A percentile compares a stretch with the other conserved stretches of the same genome.
Evolutionary conservation across 805 yeast genomes (phyloP).

Genomic region (Zygosaccharomyces lentus): DNA sequence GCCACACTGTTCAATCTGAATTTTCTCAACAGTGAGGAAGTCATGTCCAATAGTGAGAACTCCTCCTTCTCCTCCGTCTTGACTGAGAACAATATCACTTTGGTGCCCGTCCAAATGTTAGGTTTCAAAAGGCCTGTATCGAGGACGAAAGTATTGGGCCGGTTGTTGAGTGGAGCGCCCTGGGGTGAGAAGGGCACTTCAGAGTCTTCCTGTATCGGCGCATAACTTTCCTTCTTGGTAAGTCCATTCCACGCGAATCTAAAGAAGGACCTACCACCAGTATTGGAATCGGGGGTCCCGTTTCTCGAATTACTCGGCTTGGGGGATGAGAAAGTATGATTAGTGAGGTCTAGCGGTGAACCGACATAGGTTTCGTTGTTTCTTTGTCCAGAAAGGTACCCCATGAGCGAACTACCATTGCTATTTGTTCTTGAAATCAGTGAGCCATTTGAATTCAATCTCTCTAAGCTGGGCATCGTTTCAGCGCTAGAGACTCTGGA

Average conservation of each 20-base stretch:
- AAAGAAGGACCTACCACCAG: slow-evolving; percentile 39
- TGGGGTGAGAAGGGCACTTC: slow-evolving; percentile 3
- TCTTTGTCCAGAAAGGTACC: slow-evolving; percentile 15
- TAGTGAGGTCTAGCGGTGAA: slow-evolving; percentile 13
- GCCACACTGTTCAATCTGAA: slow-evolving; percentile 35
- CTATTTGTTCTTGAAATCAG: slow-evolving; percentile 29
- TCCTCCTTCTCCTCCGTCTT: slow-evolving; percentile 38
- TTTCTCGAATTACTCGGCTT: slow-evolving; percentile 6
- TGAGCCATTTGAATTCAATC: slow-evolving; percentile 30
- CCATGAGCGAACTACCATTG: slow-evolving; percentile 23
- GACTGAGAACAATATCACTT: slow-evolving; percentile 48
- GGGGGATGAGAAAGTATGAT: slow-evolving; percentile 4
- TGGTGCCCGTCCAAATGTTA: slow-evolving; percentile 52
- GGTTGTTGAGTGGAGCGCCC: slow-evolving; percentile 9
- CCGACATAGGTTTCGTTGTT: slow-evolving; percentile 9
- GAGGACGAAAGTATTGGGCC: slow-evolving; percentile 18
- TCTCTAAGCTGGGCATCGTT: slow-evolving; percentile 26
- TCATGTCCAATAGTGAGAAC: slow-evolving; percentile 40
- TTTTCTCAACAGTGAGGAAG: slow-evolving; percentile 37
- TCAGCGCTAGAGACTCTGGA: slow-evolving; percentile 11
- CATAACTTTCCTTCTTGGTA: slow-evolving; percentile 20
- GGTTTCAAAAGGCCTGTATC: slow-evolving; percentile 35
- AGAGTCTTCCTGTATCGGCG: slow-evolving; percentile 17
- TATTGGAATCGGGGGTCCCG: slow-evolving; percentile 4
- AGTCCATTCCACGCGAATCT: slow-evolving; percentile 36